phyloP scores from a whole-genome alignment of 345 rosid genomes.

The Acer yangbiense region DNA sequence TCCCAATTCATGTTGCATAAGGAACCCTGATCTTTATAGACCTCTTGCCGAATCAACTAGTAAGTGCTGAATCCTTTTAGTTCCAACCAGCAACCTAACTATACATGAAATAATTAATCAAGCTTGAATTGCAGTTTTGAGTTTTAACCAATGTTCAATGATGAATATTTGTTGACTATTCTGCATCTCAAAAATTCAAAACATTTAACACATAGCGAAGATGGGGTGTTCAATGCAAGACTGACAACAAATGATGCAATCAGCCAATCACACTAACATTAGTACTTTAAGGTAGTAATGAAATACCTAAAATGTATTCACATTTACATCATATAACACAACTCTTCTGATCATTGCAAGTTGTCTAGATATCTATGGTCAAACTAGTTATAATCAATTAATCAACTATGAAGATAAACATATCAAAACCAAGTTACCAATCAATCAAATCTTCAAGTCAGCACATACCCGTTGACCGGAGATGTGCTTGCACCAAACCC shows the following conservation, averaged over 20 bases:
- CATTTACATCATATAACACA: neutral
- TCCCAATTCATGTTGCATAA: neutral
- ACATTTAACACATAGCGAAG: neutral
- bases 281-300: neutral
- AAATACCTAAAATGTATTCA: neutral
- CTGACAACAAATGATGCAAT: too few species aligned
- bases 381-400: neutral
- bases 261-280: too few species aligned
- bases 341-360: constrained; percentile 1
- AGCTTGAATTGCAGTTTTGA: neutral
- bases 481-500: constrained; percentile 64
- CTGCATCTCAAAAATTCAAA: neutral
- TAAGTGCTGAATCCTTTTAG: neutral
- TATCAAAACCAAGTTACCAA: constrained; percentile 1
- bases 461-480: constrained; percentile 45
- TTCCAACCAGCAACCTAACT: neutral
- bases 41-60: neutral
- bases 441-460: constrained; percentile 2
- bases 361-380: neutral
- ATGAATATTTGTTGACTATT: neutral
- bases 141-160: neutral
- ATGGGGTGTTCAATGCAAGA: too few species aligned
- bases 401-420: constrained; percentile 4
- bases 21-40: too few species aligned
- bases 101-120: neutral